Conservation (phyloP, 1,139 yeast genomes). For the Geotrichum macrosporum region DNA sequence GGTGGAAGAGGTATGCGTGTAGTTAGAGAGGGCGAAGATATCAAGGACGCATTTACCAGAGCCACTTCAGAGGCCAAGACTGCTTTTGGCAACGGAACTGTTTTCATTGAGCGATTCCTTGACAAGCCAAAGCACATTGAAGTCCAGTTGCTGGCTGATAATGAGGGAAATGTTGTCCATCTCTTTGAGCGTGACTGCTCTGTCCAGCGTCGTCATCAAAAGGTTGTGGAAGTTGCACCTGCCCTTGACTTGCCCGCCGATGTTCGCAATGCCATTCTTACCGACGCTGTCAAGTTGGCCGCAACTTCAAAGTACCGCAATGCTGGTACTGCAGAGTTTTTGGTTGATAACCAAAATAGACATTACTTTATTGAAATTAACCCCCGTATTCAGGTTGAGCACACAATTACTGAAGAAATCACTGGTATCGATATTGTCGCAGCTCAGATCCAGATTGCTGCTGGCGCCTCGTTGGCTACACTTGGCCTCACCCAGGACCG, state of each 20-base stretch:
- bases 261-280: slow-evolving; percentile 84
- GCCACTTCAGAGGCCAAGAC: slow-evolving; percentile 93
- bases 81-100: slow-evolving; percentile 96
- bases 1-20: slow-evolving; percentile 99
- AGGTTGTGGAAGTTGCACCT: slow-evolving; percentile 99
- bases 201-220: slow-evolving; percentile 98
- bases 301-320: slow-evolving; percentile 83
- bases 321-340: slow-evolving; percentile 98
- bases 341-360: slow-evolving; percentile 89
- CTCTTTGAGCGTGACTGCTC: slow-evolving; percentile 98
- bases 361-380: slow-evolving; percentile 97
- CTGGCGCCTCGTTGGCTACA: slow-evolving; percentile 92
- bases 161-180: slow-evolving; percentile 91
- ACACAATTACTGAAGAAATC: slow-evolving; percentile 97
- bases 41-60: slow-evolving; percentile 85
- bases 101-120: slow-evolving; percentile 92
- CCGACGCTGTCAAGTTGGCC: slow-evolving; percentile 93
- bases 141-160: slow-evolving; percentile 92
- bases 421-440: slow-evolving; percentile 98
- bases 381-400: slow-evolving; percentile 98
- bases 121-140: slow-evolving; percentile 97
- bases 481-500: slow-evolving; percentile 90
- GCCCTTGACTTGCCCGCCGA: slow-evolving; percentile 79
- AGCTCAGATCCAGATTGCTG: slow-evolving; percentile 98
- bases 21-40: slow-evolving; percentile 92